Conservation (phyloP, 2,329 filamentous ascomycete species). For the Xylaria arbuscula region DNA sequence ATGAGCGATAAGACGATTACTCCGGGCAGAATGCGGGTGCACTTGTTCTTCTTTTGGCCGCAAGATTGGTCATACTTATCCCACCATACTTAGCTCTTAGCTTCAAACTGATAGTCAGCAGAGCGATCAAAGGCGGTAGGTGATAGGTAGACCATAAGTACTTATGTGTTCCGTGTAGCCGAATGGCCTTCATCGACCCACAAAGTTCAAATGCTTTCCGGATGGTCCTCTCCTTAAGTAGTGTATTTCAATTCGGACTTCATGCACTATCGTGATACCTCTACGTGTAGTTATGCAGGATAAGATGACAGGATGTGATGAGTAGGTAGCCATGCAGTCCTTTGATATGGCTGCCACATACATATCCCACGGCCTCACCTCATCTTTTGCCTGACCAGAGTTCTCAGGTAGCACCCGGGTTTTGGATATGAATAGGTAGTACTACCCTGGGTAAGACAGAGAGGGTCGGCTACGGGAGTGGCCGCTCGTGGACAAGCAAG, state of each 20-base stretch:
- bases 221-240: neutral
- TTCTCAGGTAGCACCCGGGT: neutral
- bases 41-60: neutral
- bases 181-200: neutral
- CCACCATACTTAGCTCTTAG: neutral
- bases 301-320: conserved; percentile 14
- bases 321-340: conserved; percentile 1
- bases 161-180: neutral
- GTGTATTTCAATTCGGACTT: too few relatives aligned
- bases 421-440: neutral
- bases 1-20: conserved; percentile 2
- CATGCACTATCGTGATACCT: too few relatives aligned
- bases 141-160: neutral
- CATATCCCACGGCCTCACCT: conserved; percentile 4
- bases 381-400: conserved; percentile 1
- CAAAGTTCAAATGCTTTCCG: neutral
- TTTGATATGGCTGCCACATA: neutral
- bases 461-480: conserved; percentile 7
- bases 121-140: neutral
- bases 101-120: neutral
- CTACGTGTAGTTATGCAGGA: neutral
- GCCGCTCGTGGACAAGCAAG: neutral
- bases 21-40: neutral
- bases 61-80: neutral
- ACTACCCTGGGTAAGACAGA: neutral